phyloP scores from a whole-genome alignment of 2,329 filamentous ascomycete genomes.

The Neonectria coccinea region DNA sequence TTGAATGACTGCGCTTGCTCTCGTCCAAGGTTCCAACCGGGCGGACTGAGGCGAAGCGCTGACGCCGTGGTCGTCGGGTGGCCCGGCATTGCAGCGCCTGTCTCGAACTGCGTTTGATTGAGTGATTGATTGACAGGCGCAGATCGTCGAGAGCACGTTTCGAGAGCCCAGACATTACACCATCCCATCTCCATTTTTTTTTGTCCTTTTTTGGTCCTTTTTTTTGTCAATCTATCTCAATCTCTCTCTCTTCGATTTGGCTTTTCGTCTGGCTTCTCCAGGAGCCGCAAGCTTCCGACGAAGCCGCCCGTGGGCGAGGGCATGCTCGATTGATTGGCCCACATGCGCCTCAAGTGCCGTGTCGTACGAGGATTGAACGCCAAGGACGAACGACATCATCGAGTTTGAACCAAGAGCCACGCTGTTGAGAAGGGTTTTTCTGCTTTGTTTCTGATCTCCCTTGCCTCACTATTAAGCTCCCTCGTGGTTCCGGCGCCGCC shows the following conservation, averaged over 20 bases:
- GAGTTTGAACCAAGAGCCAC: conserved; percentile 26
- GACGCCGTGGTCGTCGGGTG: conserved; percentile 14
- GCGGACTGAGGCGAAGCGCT: conserved; percentile 18
- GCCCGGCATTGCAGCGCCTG: conserved; percentile 9
- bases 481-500: not conserved
- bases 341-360: conserved; percentile 37
- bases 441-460: conserved; percentile 21
- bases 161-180: conserved; percentile 30
- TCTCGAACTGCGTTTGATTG: conserved; percentile 28
- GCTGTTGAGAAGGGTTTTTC: conserved; percentile 28
- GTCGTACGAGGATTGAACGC: conserved; percentile 40
- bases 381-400: conserved; percentile 30
- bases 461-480: conserved; percentile 7
- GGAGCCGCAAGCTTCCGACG: conserved; percentile 38
- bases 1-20: not conserved
- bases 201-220: not conserved
- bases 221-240: not conserved
- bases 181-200: not conserved
- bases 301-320: conserved; percentile 34
- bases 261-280: conserved; percentile 14
- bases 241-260: not conserved
- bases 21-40: not conserved
- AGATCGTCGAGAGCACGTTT: conserved; percentile 32
- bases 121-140: conserved; percentile 24
- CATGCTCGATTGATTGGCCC: conserved; percentile 39